These are phyloP conservation scores for Striga asiatica DNA, from an alignment of 257 asterid genomes.

Conservation along the genomic window DNA sequence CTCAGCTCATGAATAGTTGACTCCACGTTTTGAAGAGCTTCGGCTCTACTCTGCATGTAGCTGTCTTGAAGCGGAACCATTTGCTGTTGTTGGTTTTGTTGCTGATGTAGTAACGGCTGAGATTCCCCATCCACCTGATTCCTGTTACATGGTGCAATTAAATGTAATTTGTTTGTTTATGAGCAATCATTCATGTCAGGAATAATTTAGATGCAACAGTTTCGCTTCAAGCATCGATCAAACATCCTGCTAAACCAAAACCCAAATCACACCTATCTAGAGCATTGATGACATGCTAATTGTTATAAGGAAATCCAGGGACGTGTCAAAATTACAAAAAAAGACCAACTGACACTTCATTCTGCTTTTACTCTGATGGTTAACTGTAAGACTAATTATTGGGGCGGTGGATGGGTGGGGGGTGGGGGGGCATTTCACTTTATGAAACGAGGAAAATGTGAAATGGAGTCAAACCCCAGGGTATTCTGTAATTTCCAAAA, in stretches of 20 bases:
- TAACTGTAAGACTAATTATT: too few relatives aligned
- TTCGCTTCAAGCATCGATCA: too few relatives aligned
- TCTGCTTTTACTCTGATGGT: too few relatives aligned
- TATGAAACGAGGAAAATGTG: too few relatives aligned
- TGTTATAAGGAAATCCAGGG: too few relatives aligned
- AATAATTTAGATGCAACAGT: too few relatives aligned
- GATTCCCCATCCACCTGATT: conserved; percentile 42
- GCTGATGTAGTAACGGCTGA: conserved; percentile 60
- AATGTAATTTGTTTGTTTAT: neutral
- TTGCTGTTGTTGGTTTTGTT: conserved; percentile 55
- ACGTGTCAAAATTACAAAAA: too few relatives aligned
- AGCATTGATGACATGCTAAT: neutral
- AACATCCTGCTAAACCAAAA: neutral
- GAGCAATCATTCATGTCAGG: neutral
- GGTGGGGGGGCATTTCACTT: too few relatives aligned
- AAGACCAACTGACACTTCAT: too few relatives aligned
- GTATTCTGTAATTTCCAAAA: too few relatives aligned
- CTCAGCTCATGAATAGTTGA: conserved; percentile 63
- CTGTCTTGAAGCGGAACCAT: conserved; percentile 60
- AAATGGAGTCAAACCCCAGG: too few relatives aligned
- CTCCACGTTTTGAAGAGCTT: conserved; percentile 64
- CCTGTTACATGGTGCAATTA: conserved; percentile 22
- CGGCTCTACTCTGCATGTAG: conserved; percentile 78
- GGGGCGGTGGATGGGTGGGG: too few relatives aligned
- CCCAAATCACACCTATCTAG: neutral